Evolutionary conservation across 106 monocot species (phyloP), one percentile per base, ranked within the genome.

Genomic region (Xerophyta viscosa): DNA sequence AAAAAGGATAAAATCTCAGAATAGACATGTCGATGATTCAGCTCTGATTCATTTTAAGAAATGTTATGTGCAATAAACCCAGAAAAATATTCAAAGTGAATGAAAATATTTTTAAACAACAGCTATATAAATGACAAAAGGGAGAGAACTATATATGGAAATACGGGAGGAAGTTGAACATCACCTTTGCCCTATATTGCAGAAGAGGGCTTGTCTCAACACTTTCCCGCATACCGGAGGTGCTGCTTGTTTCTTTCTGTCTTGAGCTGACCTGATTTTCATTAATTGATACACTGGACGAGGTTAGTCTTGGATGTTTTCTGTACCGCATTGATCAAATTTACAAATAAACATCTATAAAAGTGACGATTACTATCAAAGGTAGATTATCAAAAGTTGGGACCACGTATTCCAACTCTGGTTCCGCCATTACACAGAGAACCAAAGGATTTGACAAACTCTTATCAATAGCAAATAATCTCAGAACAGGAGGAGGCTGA

Each of bases 161-260:
- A 2, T 28, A 47, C 4, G 19, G 21, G 43, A 29, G 0, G 25
- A 20, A 52, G 52, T 13, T 15, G 20, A 67, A 25, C 15, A 6
- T 39, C 59, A 89, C 96, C 82, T 89, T 61, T 23, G 89, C 88
- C 58, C 96, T 76, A 46, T 98, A 57, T 52, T 98, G 65, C 48
- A 98, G 37, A 31, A 98, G 74, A 24, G 73, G 20, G 63, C 96
- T 98, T 52, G 89, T 98, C 53, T 89, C 75, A 73, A 98, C 96
- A 74, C 73, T 89, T 19, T 82, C 96, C 41, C 79, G 81, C 96
- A 98, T 98, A 1, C 96, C 96, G 17, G 70, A 41, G 31, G 96
- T 98, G 66, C 96, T 98, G 52, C 96, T 89, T 21, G 85, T 98
- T 66, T 98, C 96, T 60, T 98, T 98, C 60, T 98, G 89, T 57